Evolutionary conservation across 2,329 filamentous ascomycete genomes (phyloP).

Genomic region (Colletotrichum simmondsii): DNA sequence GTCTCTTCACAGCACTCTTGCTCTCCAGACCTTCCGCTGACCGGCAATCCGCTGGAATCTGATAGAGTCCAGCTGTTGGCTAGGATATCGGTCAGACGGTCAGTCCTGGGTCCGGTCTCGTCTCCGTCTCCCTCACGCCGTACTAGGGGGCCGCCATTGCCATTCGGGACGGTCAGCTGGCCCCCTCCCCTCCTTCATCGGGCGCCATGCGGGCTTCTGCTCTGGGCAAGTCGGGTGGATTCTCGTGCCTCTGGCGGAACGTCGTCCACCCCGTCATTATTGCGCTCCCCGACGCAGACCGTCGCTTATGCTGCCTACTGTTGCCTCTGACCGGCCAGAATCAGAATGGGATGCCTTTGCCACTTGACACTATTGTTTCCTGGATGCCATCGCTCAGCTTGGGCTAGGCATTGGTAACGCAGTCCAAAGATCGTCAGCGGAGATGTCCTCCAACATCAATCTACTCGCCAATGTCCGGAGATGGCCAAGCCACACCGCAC

Average conservation of each 20-base stretch:
- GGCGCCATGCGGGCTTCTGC: constrained; percentile 30
- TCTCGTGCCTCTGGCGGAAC: constrained; percentile 27
- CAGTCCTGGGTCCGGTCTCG: constrained; percentile 1
- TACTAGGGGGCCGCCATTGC: constrained; percentile 23
- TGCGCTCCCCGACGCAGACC: constrained; percentile 11
- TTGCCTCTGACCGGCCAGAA: constrained; percentile 1
- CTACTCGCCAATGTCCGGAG: constrained; percentile 11
- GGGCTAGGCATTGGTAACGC: neutral
- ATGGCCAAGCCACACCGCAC: constrained; percentile 19
- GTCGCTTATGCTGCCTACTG: neutral
- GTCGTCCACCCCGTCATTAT: constrained; percentile 13
- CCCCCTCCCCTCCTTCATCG: constrained; percentile 2
- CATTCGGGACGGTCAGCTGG: constrained; percentile 32
- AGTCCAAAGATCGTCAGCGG: constrained; percentile 8
- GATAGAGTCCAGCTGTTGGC: constrained; percentile 2
- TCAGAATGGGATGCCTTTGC: constrained; percentile 8
- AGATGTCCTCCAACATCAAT: constrained; percentile 11
- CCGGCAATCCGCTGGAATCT: neutral
- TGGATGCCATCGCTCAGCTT: constrained; percentile 3
- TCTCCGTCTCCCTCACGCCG: constrained; percentile 15
- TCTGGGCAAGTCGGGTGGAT: constrained; percentile 27
- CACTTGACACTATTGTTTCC: constrained; percentile 11
- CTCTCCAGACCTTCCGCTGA: neutral
- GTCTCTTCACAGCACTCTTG: neutral
- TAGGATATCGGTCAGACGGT: constrained; percentile 1